Evolutionary conservation across 257 asterid species (phyloP).

Genomic region (Plantago major): DNA sequence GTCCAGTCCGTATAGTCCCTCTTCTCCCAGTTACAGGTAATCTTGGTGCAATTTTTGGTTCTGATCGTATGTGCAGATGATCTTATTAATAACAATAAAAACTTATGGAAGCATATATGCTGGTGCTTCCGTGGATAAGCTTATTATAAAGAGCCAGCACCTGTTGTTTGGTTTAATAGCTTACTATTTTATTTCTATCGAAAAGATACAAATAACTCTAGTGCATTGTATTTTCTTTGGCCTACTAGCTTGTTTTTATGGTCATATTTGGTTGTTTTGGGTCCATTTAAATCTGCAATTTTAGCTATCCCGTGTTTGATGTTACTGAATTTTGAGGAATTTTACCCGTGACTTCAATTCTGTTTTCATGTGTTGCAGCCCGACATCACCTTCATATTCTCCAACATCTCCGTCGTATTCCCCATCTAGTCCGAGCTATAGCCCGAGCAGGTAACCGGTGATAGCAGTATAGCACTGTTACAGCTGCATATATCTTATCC

Average conservation of each 20-base stretch:
- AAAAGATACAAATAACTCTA: neutral
- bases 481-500: too few species aligned
- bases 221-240: neutral
- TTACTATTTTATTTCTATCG: slow-evolving; percentile 2
- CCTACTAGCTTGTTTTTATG: slow-evolving; percentile 5
- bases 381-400: slow-evolving; percentile 91
- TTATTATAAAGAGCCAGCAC: neutral
- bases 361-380: slow-evolving; percentile 54
- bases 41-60: slow-evolving; percentile 8
- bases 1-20: slow-evolving; percentile 90
- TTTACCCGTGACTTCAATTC: slow-evolving; percentile 12
- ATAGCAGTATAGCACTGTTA: neutral
- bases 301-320: neutral
- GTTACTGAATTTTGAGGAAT: slow-evolving; percentile 4
- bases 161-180: neutral
- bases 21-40: slow-evolving; percentile 97
- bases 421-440: slow-evolving; percentile 90
- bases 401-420: slow-evolving; percentile 94
- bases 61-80: slow-evolving; percentile 2
- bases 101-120: neutral
- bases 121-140: neutral
- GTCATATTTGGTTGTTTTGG: slow-evolving; percentile 12
- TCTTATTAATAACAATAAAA: neutral
- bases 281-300: neutral
- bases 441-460: slow-evolving; percentile 84